These are phyloP conservation scores for Mycena haematopus DNA, from an alignment of 768 basidiomycete genomes.

Conservation along the genomic window DNA sequence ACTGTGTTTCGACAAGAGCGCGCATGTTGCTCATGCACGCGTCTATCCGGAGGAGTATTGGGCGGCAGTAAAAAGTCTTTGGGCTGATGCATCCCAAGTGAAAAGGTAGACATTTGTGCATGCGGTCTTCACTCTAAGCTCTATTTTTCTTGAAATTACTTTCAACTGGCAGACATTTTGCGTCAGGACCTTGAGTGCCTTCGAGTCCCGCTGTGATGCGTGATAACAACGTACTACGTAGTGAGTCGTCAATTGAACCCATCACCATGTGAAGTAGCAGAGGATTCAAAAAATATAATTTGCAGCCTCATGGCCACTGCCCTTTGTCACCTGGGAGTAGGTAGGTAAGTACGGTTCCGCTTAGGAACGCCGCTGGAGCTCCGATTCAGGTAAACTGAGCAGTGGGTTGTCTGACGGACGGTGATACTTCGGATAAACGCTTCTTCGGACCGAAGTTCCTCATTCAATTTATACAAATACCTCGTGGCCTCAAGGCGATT, in stretches of 20 bases:
- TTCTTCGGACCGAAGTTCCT: conserved; percentile 11
- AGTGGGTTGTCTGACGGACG: neutral
- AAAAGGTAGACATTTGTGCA: neutral
- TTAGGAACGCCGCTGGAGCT: too few species aligned
- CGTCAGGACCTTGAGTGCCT: too few species aligned
- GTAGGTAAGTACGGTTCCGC: too few species aligned
- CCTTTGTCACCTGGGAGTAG: too few species aligned
- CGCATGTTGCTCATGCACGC: conserved; percentile 55
- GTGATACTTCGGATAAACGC: conserved; percentile 2
- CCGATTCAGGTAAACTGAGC: too few species aligned
- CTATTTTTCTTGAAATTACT: neutral
- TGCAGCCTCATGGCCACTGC: too few species aligned
- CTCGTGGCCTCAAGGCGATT: conserved; percentile 17
- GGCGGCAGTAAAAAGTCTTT: conserved; percentile 44
- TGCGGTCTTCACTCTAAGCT: neutral
- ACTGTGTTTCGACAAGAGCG: conserved; percentile 46
- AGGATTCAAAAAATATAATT: too few species aligned
- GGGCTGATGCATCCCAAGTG: conserved; percentile 39
- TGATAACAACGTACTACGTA: too few species aligned
- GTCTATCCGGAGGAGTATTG: conserved; percentile 52
- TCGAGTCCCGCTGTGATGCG: too few species aligned
- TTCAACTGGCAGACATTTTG: too few species aligned
- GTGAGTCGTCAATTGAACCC: too few species aligned
- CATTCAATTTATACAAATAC: neutral
- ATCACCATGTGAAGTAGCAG: too few species aligned